Conservation (phyloP, 257 asterid species). For the Penstemon davidsonii region DNA sequence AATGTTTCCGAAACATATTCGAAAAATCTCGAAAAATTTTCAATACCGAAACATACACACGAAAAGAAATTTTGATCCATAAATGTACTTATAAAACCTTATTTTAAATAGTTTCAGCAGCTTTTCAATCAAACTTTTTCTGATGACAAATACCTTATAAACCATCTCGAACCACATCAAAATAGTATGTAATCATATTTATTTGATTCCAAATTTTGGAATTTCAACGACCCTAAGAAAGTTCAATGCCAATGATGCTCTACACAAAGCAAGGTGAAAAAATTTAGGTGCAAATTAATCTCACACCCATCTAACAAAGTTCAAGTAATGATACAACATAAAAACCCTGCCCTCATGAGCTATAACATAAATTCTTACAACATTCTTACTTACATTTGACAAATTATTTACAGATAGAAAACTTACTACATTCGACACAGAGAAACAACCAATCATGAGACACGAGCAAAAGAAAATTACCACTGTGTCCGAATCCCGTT, state of each 20-base stretch:
- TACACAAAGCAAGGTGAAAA: not conserved
- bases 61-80: too few relatives aligned
- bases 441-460: constrained; percentile 24
- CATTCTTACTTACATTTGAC: constrained; percentile 13
- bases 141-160: too few relatives aligned
- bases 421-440: not conserved
- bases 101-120: too few relatives aligned
- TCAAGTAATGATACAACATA: not conserved
- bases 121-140: too few relatives aligned
- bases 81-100: too few relatives aligned
- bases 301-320: not conserved
- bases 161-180: not conserved
- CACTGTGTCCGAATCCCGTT: constrained; percentile 16
- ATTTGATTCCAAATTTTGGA: not conserved
- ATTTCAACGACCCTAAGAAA: not conserved
- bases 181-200: not conserved
- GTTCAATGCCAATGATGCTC: not conserved
- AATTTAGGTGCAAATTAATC: not conserved
- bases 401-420: constrained; percentile 1
- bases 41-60: too few relatives aligned
- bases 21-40: too few relatives aligned
- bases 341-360: not conserved
- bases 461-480: constrained; percentile 19
- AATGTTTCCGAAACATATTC: too few relatives aligned
- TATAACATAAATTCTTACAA: not conserved